Conservation (phyloP, 108 stramenopile species). For the Nitzschia sp. region DNA sequence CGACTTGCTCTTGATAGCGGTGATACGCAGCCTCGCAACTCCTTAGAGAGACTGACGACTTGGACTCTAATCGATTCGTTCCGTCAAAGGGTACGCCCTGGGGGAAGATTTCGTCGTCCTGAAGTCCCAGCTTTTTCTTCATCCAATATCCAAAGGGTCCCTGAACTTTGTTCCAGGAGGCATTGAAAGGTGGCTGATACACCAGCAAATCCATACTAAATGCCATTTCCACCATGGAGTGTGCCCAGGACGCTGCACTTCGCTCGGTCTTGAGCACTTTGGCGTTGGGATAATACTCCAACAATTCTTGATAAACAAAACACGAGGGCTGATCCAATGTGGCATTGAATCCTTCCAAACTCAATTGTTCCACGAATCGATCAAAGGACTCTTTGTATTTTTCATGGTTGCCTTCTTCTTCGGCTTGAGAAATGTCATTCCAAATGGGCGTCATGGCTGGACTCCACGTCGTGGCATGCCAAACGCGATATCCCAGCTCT, state of each 20-base stretch:
- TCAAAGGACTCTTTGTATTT: neutral
- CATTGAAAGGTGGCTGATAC: conserved; percentile 5
- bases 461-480: conserved; percentile 7
- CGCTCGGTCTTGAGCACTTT: conserved; percentile 9
- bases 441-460: conserved; percentile 12
- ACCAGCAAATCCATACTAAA: neutral
- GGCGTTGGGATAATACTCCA: conserved; percentile 9
- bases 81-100: neutral
- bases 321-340: conserved; percentile 12
- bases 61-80: neutral
- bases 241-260: conserved; percentile 1
- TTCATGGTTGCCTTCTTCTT: neutral
- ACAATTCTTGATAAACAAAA: conserved; percentile 12
- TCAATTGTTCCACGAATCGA: conserved; percentile 9
- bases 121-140: conserved; percentile 10
- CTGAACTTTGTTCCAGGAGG: conserved; percentile 2
- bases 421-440: conserved; percentile 5
- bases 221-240: conserved; percentile 13
- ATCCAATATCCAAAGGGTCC: conserved; percentile 3
- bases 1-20: conserved; percentile 6
- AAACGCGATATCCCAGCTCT: conserved; percentile 4
- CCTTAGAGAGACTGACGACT: conserved; percentile 1
- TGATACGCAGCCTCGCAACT: conserved; percentile 13
- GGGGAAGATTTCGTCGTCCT: conserved; percentile 10
- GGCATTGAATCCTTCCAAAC: conserved; percentile 10